Percentiles rank a stretch among this genome's conserved stretches.
These are phyloP conservation scores for Rubia yunnanensis DNA, from an alignment of 257 asterid species.

Conservation along the genomic window DNA sequence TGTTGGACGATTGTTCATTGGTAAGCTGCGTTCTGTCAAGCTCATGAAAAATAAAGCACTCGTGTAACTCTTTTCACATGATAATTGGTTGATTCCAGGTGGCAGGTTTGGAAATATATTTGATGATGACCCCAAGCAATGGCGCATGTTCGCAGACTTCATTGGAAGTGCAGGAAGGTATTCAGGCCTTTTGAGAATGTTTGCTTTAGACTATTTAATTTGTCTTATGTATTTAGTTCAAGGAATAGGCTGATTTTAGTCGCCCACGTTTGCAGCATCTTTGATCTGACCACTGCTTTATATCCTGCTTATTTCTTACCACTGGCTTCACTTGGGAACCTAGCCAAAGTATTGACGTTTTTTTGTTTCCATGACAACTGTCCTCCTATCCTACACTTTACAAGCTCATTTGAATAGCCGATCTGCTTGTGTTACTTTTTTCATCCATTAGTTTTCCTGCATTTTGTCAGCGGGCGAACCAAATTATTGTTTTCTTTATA, in stretches of 20 bases:
- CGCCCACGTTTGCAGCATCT: conserved; percentile 58
- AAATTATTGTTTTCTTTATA: background rate
- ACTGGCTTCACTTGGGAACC: conserved; percentile 90
- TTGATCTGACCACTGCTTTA: conserved; percentile 79
- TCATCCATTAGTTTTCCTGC: background rate
- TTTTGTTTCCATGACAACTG: background rate
- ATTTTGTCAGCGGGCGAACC: background rate
- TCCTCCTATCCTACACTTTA: background rate
- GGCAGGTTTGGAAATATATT: conserved; percentile 94
- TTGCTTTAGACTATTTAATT: background rate
- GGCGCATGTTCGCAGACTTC: conserved; percentile 98
- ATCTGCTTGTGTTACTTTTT: background rate
- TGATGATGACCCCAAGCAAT: conserved; percentile 93
- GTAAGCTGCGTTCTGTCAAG: conserved; percentile 35
- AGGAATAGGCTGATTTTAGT: conserved; percentile 5
- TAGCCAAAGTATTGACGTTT: conserved; percentile 56
- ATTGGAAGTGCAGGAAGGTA: conserved; percentile 96
- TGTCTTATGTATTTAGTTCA: background rate
- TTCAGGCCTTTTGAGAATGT: background rate
- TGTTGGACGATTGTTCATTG: conserved; percentile 83
- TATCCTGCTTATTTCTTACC: conserved; percentile 87
- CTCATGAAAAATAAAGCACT: conserved; percentile 8
- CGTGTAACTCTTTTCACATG: conserved; percentile 4
- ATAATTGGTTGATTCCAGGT: conserved; percentile 44
- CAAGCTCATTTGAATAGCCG: background rate